Base-by-base conservation (phyloP, 1,284 basidiomycete species). In the Mixia osmundae region DNA sequence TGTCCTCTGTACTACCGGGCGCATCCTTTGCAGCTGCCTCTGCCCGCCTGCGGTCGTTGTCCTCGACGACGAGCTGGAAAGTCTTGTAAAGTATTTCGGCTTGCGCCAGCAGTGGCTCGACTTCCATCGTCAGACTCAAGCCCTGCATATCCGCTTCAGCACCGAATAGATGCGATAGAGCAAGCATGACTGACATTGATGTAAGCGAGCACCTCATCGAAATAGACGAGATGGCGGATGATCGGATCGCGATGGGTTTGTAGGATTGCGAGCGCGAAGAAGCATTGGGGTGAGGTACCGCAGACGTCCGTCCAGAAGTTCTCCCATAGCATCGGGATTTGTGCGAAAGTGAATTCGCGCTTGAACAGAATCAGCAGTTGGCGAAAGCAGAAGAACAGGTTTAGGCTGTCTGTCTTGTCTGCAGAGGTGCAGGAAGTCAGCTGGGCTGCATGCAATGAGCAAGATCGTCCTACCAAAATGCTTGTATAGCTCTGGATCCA, bases 371-470 rank as follows among this genome's bases (percentile, higher is more conserved):
- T 47, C 35, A 61, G 39, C 20, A 58, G 55, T 54, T 63, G 87
- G 65, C 87, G 70, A 68, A 91, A 97, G 57, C 83, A 91, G 65
- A 95, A 95, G 64, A 99, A 99, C 22, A 99, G 59, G 56, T 97
- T 94, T 41, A 97, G 63, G 2, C 71, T 75, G 42, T 87, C 85
- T 0, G 73, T 74, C 58, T 76, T 76, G 54, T 95, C 85, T n/a
- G 38, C 16, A 34, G 37, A 34, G n/a, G 19, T 24, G 25, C 38
- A 36, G 14, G 6, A 22, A 22, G 10, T 22, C 11, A 31, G 14
- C 11, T 7, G 3, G 18, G n/a, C 5, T 22, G 16, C 16, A 11
- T 28, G 8, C 11, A 8, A 35, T 20, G 14, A 14, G 12, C 10
- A 10, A 15, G 9, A 8, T 9, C 8, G 12, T 8, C 29, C 12